Conservation (phyloP, 306 rosid species). For the Oemleria cerasiformis region DNA sequence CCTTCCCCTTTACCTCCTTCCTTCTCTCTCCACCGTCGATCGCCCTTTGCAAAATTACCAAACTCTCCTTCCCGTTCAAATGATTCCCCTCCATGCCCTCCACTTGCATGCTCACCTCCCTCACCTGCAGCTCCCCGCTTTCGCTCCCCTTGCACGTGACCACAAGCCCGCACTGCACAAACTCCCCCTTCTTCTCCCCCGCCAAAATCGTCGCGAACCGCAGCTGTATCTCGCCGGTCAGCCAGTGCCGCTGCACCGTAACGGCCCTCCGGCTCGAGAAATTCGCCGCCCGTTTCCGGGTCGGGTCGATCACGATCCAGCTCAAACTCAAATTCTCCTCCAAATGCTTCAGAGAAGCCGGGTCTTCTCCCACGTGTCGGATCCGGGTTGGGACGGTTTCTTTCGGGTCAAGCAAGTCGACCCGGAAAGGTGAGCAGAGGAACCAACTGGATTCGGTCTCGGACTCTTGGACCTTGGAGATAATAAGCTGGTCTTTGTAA, state of each 20-base stretch:
- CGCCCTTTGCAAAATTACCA: conserved; percentile 48
- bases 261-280: conserved; percentile 62
- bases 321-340: conserved; percentile 52
- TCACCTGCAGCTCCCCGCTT: conserved; percentile 57
- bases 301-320: conserved; percentile 75
- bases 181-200: conserved; percentile 18
- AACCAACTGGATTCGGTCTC: conserved; percentile 58
- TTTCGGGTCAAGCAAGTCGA: conserved; percentile 54
- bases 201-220: conserved; percentile 43
- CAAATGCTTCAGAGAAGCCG: conserved; percentile 37
- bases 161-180: conserved; percentile 47
- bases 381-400: conserved; percentile 50
- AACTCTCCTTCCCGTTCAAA: conserved; percentile 59
- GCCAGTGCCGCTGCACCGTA: conserved; percentile 54
- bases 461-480: conserved; percentile 46
- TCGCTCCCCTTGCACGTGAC: conserved; percentile 59
- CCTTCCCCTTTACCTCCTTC: conserved; percentile 39
- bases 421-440: conserved; percentile 54
- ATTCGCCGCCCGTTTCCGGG: conserved; percentile 52
- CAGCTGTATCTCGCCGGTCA: conserved; percentile 53
- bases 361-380: conserved; percentile 19
- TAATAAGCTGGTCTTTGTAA: conserved; percentile 41
- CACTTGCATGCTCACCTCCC: conserved; percentile 57
- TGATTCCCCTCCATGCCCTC: conserved; percentile 74
- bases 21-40: conserved; percentile 40